phyloP scores from a whole-genome alignment of 768 basidiomycete genomes.

The Xanthoconium stramineum region DNA sequence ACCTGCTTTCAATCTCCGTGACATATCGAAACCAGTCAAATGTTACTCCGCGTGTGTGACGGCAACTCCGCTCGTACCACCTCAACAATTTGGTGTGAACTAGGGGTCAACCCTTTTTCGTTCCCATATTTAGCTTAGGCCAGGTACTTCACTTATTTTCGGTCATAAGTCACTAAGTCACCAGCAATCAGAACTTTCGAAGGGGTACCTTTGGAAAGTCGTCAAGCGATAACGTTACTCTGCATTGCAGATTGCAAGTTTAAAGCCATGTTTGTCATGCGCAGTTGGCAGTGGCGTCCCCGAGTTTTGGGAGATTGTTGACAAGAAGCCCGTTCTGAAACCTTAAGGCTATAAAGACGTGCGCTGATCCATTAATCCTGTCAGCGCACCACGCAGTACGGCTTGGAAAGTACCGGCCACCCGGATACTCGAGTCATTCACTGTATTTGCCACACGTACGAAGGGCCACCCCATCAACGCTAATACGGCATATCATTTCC shows the following conservation, averaged over 20 bases:
- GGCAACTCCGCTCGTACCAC: background rate
- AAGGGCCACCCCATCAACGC: background rate
- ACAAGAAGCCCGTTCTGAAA: background rate
- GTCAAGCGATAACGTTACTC: too few species aligned
- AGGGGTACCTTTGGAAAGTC: too few species aligned
- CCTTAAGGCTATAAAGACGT: background rate
- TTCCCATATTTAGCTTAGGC: too few species aligned
- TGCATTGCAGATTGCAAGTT: background rate
- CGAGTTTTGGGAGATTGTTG: background rate
- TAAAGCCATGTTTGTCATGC: background rate
- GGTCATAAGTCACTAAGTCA: too few species aligned
- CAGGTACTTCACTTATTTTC: too few species aligned
- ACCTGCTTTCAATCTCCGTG: constrained; percentile 25
- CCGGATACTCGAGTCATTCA: background rate
- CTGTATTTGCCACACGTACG: background rate
- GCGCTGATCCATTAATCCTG: constrained; percentile 3
- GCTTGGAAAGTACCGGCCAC: background rate
- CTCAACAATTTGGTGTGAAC: too few species aligned
- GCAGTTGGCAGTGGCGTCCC: background rate
- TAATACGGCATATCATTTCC: constrained; percentile 16
- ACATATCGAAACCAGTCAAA: background rate
- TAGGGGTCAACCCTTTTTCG: too few species aligned
- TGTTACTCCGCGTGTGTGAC: constrained; percentile 8
- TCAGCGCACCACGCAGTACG: background rate
- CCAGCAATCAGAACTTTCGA: too few species aligned